Percentiles rank a stretch among this genome's conserved stretches.
Conservation (phyloP, 768 basidiomycete species). For the Russula emetica region DNA sequence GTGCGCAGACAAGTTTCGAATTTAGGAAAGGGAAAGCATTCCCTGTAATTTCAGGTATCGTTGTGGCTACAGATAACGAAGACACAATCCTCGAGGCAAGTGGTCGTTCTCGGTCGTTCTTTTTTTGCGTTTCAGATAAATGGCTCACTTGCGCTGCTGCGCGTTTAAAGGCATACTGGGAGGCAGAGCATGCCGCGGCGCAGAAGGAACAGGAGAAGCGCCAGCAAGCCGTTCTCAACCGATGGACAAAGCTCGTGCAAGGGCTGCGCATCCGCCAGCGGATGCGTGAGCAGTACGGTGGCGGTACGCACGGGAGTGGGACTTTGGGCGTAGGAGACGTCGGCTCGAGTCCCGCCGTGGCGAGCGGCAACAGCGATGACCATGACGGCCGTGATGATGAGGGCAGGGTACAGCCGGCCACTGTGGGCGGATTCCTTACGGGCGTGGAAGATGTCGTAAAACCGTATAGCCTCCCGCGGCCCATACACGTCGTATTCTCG, state of each 20-base stretch:
- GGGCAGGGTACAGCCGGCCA: background rate
- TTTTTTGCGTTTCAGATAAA: too few relatives aligned
- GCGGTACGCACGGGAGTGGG: background rate
- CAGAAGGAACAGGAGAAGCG: constrained; percentile 72
- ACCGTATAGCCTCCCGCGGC: constrained; percentile 65
- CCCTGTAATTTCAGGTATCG: constrained; percentile 81
- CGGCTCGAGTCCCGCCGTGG: background rate
- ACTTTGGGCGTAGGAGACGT: background rate
- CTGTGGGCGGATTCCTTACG: constrained; percentile 49
- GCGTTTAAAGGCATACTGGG: constrained; percentile 69
- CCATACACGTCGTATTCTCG: constrained; percentile 35
- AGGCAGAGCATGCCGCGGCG: constrained; percentile 70
- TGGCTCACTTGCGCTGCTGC: background rate
- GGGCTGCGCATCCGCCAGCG: constrained; percentile 84
- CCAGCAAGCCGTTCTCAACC: constrained; percentile 76
- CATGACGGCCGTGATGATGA: background rate
- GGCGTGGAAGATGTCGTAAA: constrained; percentile 70
- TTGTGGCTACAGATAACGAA: constrained; percentile 80
- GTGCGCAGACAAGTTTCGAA: constrained; percentile 85
- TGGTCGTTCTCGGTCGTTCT: background rate
- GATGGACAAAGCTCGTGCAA: constrained; percentile 83
- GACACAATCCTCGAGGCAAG: constrained; percentile 66
- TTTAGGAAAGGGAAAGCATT: constrained; percentile 89
- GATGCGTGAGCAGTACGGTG: constrained; percentile 71
- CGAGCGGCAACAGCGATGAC: background rate